Conservation (phyloP, 2,329 filamentous ascomycete genomes). For the Aspergillus fumigatiaffinis region DNA sequence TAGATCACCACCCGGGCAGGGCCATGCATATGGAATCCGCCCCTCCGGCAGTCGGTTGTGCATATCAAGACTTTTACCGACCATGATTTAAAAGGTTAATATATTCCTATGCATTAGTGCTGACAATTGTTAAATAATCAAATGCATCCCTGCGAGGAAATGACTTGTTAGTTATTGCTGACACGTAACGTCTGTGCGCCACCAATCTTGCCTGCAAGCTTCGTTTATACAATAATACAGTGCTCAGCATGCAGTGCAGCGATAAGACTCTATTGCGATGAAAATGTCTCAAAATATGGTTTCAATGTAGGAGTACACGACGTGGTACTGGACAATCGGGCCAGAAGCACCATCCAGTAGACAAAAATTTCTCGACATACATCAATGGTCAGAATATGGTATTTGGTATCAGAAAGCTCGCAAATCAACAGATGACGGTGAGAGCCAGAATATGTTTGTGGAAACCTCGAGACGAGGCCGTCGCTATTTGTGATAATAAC, state of each 20-base stretch:
- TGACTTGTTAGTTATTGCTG: background rate
- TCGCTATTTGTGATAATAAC: slow-evolving; percentile 17
- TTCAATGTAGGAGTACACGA: slow-evolving; percentile 9
- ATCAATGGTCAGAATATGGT: slow-evolving; percentile 11
- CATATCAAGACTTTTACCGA: background rate
- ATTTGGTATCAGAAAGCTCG: slow-evolving; percentile 23
- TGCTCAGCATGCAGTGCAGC: background rate
- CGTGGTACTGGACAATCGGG: background rate
- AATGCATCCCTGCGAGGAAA: background rate
- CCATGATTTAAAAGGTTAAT: background rate
- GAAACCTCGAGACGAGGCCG: slow-evolving; percentile 9
- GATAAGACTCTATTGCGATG: background rate
- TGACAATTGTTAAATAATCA: background rate
- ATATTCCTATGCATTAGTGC: background rate
- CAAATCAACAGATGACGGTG: slow-evolving; percentile 10
- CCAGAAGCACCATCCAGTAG: slow-evolving; percentile 4
- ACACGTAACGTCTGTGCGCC: background rate
- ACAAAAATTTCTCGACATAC: slow-evolving; percentile 1
- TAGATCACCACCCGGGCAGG: slow-evolving; percentile 14
- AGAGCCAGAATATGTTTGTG: slow-evolving; percentile 12
- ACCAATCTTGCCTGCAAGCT: background rate
- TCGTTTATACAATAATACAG: background rate
- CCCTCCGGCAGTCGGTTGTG: background rate
- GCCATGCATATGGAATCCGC: background rate
- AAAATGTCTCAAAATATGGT: background rate